Conservation (phyloP, 1,139 yeast genomes). For the Meyerozyma smithsonii region DNA sequence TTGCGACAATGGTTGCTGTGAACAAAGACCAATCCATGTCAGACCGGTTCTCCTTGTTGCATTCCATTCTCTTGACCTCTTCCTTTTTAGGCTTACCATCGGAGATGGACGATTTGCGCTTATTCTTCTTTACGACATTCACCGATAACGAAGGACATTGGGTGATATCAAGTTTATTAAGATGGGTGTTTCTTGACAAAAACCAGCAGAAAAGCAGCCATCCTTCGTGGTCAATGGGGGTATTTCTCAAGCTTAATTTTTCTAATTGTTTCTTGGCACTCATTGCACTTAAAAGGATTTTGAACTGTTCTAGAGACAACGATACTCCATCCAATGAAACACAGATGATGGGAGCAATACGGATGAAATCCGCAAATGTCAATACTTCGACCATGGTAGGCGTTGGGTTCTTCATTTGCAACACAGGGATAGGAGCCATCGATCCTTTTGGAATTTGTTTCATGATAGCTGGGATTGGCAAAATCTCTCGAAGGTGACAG, state of each 20-base stretch:
- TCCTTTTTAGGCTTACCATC: slow-evolving; percentile 21
- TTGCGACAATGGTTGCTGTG: slow-evolving; percentile 61
- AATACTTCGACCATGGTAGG: slow-evolving; percentile 73
- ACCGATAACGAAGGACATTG: slow-evolving; percentile 63
- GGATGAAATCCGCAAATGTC: slow-evolving; percentile 69
- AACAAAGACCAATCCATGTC: slow-evolving; percentile 76
- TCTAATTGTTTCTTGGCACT: slow-evolving; percentile 57
- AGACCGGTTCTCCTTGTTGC: slow-evolving; percentile 53
- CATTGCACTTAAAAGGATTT: slow-evolving; percentile 57
- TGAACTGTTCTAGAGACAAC: slow-evolving; percentile 59
- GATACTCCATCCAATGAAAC: slow-evolving; percentile 67
- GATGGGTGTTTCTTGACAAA: slow-evolving; percentile 52
- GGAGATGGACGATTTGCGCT: slow-evolving; percentile 15
- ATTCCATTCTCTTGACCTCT: slow-evolving; percentile 47
- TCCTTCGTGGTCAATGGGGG: slow-evolving; percentile 63
- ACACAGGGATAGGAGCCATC: slow-evolving; percentile 59
- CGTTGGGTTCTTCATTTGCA: slow-evolving; percentile 64
- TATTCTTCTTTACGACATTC: slow-evolving; percentile 46
- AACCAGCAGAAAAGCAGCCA: slow-evolving; percentile 73
- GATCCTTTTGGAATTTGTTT: slow-evolving; percentile 70
- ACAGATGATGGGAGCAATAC: slow-evolving; percentile 69
- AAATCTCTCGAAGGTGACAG: slow-evolving; percentile 67
- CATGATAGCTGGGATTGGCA: slow-evolving; percentile 72
- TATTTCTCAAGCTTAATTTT: slow-evolving; percentile 65
- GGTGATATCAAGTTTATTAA: slow-evolving; percentile 59